Base-by-base conservation (phyloP, 306 rosid genomes). In the Dalbergia cultrata region DNA sequence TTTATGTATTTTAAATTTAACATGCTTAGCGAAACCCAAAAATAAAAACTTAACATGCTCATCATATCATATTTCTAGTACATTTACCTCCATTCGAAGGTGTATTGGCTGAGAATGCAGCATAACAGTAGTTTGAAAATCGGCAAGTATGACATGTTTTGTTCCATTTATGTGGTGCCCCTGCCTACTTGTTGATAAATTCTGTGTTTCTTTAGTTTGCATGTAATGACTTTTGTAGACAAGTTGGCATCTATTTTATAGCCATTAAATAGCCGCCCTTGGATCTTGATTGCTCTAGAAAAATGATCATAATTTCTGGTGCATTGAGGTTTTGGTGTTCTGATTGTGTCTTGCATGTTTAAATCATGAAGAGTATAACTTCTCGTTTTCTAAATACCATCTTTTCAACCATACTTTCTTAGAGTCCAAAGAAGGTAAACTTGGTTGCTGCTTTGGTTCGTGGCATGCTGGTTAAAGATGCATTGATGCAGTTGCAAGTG, bases 381-480 rank as follows among this genome's bases (percentile, higher is more conserved):
- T 11, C 11, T 49, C 54, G 17, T 14, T 10, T 49, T 49, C 1
- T 31, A 9, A 67, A 35, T 64, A 18, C 67, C 66, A 16, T 39
- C 45, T 72, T 21, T 41, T 85, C 35, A 26, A 72, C 16, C 52
- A 14, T 58, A 74, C 74, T 69, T 81, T 83, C 54, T 11, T 14
- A 95, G 98, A 93, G 97, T 86, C 99, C 98, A 50, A 95, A 93
- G 90, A 95, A 95, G 89, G 81, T 93, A 77, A 95, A 95, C 90
- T 88, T 95, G 93, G 98, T 95, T 70, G 98, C 97, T 83, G 94
- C 95, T 61, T 81, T 93, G 72, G 94, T 93, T 39, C 97, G 98
- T 80, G 99, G 99, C 26, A 95, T 95, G 99, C 99, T 92, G 53
- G 99, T 95, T 80, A 97, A 95, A 82, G 99, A 95, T 87, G 99